Conservation (phyloP, 1,284 basidiomycete species). For the Ceratobasidium sp. region DNA sequence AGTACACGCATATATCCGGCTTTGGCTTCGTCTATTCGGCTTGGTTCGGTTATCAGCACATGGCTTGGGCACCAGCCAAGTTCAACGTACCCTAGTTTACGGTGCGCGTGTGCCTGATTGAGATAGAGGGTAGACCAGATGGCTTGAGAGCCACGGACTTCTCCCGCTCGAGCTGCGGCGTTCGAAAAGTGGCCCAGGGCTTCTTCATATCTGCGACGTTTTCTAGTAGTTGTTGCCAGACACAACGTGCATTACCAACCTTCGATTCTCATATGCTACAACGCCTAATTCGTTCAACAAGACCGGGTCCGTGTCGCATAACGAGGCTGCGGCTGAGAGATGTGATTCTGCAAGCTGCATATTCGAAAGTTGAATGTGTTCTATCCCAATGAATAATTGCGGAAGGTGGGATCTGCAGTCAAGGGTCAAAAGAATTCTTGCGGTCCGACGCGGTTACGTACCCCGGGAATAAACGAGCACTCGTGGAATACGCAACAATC, state of each 20-base stretch:
- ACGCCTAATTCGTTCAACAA: slow-evolving; percentile 93
- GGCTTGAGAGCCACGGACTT: slow-evolving; percentile 81
- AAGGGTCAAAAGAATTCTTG: background rate
- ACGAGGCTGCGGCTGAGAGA: slow-evolving; percentile 75
- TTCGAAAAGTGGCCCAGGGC: slow-evolving; percentile 75
- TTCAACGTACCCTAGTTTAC: slow-evolving; percentile 71
- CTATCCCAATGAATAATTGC: slow-evolving; percentile 96
- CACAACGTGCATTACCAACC: slow-evolving; percentile 59
- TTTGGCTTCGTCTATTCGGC: slow-evolving; percentile 73
- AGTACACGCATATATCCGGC: slow-evolving; percentile 76
- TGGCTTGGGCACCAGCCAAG: background rate
- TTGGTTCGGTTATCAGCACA: slow-evolving; percentile 50
- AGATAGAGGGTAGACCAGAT: slow-evolving; percentile 89
- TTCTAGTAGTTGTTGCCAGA: slow-evolving; percentile 23
- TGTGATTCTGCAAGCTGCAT: slow-evolving; percentile 84
- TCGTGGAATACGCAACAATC: slow-evolving; percentile 96
- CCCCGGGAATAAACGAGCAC: slow-evolving; percentile 92
- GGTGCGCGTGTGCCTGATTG: slow-evolving; percentile 86
- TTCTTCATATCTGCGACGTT: slow-evolving; percentile 62
- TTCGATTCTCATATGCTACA: slow-evolving; percentile 83
- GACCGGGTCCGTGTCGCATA: slow-evolving; percentile 87
- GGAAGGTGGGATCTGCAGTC: slow-evolving; percentile 83
- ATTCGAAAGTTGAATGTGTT: slow-evolving; percentile 91
- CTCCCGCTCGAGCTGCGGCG: slow-evolving; percentile 74
- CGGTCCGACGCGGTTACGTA: slow-evolving; percentile 54